Evolutionary conservation across 345 rosid species (phyloP).

Genomic region (Brassica incana): DNA sequence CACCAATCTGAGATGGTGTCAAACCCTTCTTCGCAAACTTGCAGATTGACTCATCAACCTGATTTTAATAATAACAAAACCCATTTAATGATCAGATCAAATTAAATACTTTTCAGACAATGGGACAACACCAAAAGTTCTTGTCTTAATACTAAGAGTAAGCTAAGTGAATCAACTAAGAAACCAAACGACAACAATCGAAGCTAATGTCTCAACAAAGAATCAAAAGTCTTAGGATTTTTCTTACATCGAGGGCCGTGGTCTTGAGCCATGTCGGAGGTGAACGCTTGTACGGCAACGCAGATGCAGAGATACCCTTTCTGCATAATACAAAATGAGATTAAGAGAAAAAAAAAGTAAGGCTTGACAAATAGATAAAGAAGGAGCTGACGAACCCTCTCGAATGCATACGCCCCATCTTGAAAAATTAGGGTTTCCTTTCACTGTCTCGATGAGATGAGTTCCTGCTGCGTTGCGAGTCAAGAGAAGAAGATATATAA

Average conservation of each 20-base stretch:
- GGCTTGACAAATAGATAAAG: not conserved
- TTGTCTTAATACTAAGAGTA: not conserved
- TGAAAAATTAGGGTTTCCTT: slow-evolving; percentile 4
- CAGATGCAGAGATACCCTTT: slow-evolving; percentile 89
- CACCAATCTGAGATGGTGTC: slow-evolving; percentile 73
- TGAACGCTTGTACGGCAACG: slow-evolving; percentile 83
- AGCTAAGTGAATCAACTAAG: not conserved
- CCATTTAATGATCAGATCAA: not conserved
- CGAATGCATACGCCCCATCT: slow-evolving; percentile 92
- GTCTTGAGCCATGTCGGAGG: slow-evolving; percentile 83
- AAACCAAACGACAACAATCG: not conserved
- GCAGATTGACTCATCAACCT: slow-evolving; percentile 67
- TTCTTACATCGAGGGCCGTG: slow-evolving; percentile 49
- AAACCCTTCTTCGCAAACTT: slow-evolving; percentile 72
- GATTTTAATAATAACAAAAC: not conserved
- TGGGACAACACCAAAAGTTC: not conserved
- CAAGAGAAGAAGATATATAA: not conserved
- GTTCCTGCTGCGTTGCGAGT: not conserved
- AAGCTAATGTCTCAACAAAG: not conserved
- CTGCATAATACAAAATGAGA: slow-evolving; percentile 24
- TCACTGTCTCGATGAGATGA: slow-evolving; percentile 1
- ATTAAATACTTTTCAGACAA: not conserved
- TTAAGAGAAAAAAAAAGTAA: not conserved
- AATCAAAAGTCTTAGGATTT: not conserved
- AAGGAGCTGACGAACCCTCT: slow-evolving; percentile 51